Percentiles rank a stretch among this genome's conserved stretches.
Evolutionary conservation across 805 yeast species (phyloP).

Genomic region (Metschnikowia santaceciliae): DNA sequence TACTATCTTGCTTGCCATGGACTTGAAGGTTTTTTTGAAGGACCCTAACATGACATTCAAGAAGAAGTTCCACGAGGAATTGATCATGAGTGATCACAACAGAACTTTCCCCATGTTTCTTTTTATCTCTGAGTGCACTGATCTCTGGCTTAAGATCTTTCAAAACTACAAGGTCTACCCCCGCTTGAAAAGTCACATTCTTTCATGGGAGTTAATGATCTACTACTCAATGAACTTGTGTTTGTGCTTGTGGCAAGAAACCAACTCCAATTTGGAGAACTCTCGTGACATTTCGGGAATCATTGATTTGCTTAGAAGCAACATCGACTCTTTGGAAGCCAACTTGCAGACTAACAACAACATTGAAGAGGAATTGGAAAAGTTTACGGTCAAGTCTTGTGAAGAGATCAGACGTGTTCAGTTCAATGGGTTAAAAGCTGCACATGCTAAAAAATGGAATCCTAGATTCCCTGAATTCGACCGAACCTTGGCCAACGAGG

Average conservation of each 20-base stretch:
- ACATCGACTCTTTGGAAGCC: conserved; percentile 27
- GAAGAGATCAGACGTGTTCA: conserved; percentile 54
- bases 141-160: conserved; percentile 34
- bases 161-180: conserved; percentile 31
- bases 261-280: conserved; percentile 46
- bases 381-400: conserved; percentile 40
- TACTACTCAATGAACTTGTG: conserved; percentile 55
- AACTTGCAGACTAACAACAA: conserved; percentile 19
- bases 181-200: conserved; percentile 36
- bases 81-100: conserved; percentile 53
- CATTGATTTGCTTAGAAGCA: conserved; percentile 38
- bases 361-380: conserved; percentile 44
- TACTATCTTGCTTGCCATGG: conserved; percentile 49
- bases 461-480: conserved; percentile 46
- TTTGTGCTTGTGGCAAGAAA: conserved; percentile 60
- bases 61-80: conserved; percentile 59
- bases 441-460: conserved; percentile 43
- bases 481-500: conserved; percentile 49
- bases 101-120: conserved; percentile 48
- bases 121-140: conserved; percentile 33
- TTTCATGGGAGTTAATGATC: conserved; percentile 52
- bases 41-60: conserved; percentile 58
- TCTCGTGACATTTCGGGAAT: conserved; percentile 50
- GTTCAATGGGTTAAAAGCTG: conserved; percentile 37
- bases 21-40: conserved; percentile 50